Percentiles rank a stretch among this genome's conserved stretches.
phyloP scores from a whole-genome alignment of 2,329 filamentous ascomycete genomes.

The Metarhizium guizhouense region DNA sequence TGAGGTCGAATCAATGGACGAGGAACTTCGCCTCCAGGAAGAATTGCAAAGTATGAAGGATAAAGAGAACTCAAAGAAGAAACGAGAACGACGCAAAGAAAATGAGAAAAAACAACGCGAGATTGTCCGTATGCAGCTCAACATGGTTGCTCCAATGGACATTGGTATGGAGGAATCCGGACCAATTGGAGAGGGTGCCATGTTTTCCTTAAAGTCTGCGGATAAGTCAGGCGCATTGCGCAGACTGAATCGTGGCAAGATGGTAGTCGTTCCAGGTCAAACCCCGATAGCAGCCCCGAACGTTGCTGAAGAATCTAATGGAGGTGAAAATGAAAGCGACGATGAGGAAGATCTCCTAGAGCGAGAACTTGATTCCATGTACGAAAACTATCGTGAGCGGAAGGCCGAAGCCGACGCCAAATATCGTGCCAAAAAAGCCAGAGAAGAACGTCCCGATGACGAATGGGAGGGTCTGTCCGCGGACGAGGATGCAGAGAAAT shows the following conservation, averaged over 20 bases:
- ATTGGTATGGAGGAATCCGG: constrained; percentile 86
- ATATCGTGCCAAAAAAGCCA: constrained; percentile 79
- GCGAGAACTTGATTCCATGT: constrained; percentile 76
- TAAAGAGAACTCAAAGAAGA: constrained; percentile 65
- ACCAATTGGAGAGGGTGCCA: constrained; percentile 67
- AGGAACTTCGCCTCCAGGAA: constrained; percentile 83
- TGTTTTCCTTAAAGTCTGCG: constrained; percentile 77
- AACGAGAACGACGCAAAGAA: constrained; percentile 74
- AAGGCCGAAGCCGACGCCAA: constrained; percentile 78
- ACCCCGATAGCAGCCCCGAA: constrained; percentile 47
- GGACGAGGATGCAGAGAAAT: constrained; percentile 46
- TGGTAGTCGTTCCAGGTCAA: constrained; percentile 57
- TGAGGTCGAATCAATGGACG: constrained; percentile 83
- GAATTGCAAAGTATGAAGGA: constrained; percentile 79
- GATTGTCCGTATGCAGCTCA: constrained; percentile 90
- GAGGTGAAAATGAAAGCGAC: constrained; percentile 57
- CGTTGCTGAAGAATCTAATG: constrained; percentile 43
- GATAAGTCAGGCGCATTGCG: constrained; percentile 65
- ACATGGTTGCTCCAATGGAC: constrained; percentile 93
- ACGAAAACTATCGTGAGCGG: constrained; percentile 73
- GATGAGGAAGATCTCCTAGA: constrained; percentile 78
- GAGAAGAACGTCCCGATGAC: constrained; percentile 71
- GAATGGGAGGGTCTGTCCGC: constrained; percentile 88
- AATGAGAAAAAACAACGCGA: constrained; percentile 95
- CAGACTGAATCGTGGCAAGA: constrained; percentile 59